A percentile compares a stretch with the other conserved stretches of the same genome.
These are phyloP conservation scores for Talaromyces piceae DNA, from an alignment of 2,329 filamentous ascomycete genomes.

Conservation along the genomic window DNA sequence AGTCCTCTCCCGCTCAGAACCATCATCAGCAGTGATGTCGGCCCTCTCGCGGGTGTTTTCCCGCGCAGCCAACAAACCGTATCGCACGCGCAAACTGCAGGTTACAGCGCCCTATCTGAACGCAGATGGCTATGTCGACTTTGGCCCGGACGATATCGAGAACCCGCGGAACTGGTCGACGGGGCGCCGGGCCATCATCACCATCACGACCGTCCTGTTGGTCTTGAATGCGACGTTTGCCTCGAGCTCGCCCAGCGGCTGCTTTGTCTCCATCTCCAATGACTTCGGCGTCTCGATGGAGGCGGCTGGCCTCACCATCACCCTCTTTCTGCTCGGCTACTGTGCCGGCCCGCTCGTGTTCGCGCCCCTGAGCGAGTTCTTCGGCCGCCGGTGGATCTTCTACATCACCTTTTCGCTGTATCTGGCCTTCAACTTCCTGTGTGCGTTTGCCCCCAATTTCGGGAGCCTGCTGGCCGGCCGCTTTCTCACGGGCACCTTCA, in stretches of 20 bases:
- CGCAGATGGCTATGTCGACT: not conserved
- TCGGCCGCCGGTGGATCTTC: conserved; percentile 53
- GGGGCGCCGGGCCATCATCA: not conserved
- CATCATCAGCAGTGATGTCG: not conserved
- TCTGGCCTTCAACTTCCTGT: conserved; percentile 56
- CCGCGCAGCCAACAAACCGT: not conserved
- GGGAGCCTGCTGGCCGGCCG: conserved; percentile 53
- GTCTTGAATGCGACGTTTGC: not conserved
- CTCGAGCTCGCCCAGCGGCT: not conserved
- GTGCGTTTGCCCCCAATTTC: conserved; percentile 52
- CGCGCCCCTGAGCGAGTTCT: conserved; percentile 56
- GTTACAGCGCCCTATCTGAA: not conserved
- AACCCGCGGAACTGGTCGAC: not conserved
- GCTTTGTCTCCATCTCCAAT: not conserved
- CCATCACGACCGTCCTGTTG: not conserved
- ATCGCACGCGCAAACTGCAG: not conserved
- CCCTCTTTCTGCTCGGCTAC: conserved; percentile 45
- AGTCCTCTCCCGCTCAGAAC: too few relatives aligned
- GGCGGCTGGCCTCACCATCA: not conserved
- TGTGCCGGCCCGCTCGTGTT: conserved; percentile 52
- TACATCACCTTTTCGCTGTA: conserved; percentile 51
- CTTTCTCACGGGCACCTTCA: conserved; percentile 56
- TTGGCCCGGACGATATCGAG: not conserved
- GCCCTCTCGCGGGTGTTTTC: not conserved
- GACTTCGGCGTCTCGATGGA: not conserved